phyloP scores from a whole-genome alignment of 441 rosid species.

The Populus tomentosa region DNA sequence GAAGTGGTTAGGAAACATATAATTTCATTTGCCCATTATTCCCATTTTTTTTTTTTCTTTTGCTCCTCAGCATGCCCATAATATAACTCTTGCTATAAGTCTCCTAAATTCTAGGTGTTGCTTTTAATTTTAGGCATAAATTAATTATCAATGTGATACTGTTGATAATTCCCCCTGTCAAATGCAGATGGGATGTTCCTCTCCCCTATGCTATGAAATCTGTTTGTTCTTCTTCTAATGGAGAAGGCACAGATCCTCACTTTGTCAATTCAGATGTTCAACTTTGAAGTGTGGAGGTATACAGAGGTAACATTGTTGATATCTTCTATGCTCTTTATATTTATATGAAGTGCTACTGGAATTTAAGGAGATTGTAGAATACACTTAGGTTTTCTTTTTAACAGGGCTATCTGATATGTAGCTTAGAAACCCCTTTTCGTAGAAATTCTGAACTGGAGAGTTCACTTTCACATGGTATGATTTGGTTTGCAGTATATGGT shows the following conservation, averaged over 20 bases:
- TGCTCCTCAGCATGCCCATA: neutral
- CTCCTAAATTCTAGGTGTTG: constrained; percentile 3
- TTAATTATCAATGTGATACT: constrained; percentile 17
- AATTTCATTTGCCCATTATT: neutral
- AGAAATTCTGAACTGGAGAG: neutral
- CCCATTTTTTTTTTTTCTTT: neutral
- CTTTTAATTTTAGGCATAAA: constrained; percentile 5
- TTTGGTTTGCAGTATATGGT: neutral
- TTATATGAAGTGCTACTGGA: neutral
- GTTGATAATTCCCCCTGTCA: too few relatives aligned
- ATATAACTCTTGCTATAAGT: neutral
- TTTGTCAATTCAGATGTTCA: constrained; percentile 82
- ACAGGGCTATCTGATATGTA: neutral
- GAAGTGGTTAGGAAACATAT: neutral
- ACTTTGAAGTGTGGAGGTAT: constrained; percentile 55
- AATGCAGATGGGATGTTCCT: constrained; percentile 38
- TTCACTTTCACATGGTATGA: neutral
- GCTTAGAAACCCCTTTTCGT: neutral
- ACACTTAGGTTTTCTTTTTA: neutral
- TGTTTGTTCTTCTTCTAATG: constrained; percentile 50
- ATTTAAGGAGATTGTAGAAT: neutral
- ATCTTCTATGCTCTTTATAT: constrained; percentile 6
- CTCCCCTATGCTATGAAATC: constrained; percentile 51
- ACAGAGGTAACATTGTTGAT: constrained; percentile 48
- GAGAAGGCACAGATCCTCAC: constrained; percentile 78